A percentile compares a stretch with the other conserved stretches of the same genome.
These are phyloP conservation scores for Mycena vitilis DNA, from an alignment of 768 basidiomycete species.

Conservation along the genomic window DNA sequence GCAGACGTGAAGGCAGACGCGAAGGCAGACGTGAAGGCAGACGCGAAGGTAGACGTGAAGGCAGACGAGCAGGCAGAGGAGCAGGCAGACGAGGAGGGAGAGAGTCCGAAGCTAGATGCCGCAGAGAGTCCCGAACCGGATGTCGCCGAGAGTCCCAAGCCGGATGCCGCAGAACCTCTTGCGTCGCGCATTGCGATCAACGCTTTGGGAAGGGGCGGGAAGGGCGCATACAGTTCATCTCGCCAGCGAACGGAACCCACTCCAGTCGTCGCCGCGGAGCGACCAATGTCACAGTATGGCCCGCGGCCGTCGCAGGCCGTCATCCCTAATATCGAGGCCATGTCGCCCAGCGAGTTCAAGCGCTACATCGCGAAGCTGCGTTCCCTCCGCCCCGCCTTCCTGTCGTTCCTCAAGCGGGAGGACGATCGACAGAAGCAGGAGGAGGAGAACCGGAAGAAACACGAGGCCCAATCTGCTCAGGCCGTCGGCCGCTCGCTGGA, in stretches of 20 bases:
- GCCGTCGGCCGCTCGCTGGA: background rate
- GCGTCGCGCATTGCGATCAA: background rate
- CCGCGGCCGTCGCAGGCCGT: constrained; percentile 23
- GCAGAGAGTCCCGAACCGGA: no score
- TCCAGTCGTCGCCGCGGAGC: constrained; percentile 16
- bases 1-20: constrained; percentile 4
- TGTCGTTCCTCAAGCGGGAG: constrained; percentile 52
- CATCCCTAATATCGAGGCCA: constrained; percentile 67
- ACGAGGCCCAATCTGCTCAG: background rate
- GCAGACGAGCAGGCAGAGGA: constrained; percentile 18
- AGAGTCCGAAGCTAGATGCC: constrained; percentile 29
- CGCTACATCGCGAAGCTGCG: constrained; percentile 72
- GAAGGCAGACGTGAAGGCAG: constrained; percentile 11
- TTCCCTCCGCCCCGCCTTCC: constrained; percentile 65
- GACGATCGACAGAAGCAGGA: constrained; percentile 19
- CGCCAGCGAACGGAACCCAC: constrained; percentile 11
- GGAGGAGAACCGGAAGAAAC: background rate
- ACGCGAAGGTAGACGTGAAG: constrained; percentile 7
- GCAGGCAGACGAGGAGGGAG: constrained; percentile 4
- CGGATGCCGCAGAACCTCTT: constrained; percentile 27
- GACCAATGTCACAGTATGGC: background rate
- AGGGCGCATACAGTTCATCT: constrained; percentile 40
- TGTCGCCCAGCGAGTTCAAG: constrained; percentile 69
- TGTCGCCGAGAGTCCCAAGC: constrained; percentile 12
- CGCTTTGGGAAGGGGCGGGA: constrained; percentile 41